A percentile compares a stretch with the other conserved stretches of the same genome.
Conservation (phyloP, 2,329 filamentous ascomycete species). For the Stemphylium vesicarium region DNA sequence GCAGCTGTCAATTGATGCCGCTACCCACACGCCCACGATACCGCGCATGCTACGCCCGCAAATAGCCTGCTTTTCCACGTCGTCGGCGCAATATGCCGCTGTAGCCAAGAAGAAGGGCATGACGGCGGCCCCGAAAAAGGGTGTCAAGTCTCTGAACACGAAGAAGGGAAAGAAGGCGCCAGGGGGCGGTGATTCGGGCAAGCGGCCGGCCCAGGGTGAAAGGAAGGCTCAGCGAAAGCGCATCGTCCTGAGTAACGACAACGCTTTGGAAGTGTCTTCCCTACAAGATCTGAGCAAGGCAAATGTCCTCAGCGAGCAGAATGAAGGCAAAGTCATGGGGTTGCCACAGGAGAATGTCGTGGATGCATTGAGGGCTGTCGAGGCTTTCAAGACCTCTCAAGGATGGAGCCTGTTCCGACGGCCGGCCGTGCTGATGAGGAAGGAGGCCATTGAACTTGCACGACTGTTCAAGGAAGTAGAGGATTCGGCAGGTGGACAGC, state of each 20-base stretch:
- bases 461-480: conserved; percentile 58
- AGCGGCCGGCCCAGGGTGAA: conserved; percentile 74
- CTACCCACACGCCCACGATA: conserved; percentile 27
- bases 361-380: conserved; percentile 80
- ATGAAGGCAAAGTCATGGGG: conserved; percentile 70
- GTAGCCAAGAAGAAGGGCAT: conserved; percentile 36
- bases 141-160: conserved; percentile 49
- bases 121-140: conserved; percentile 42
- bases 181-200: conserved; percentile 47
- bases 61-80: conserved; percentile 46
- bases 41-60: conserved; percentile 35
- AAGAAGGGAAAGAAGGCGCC: conserved; percentile 53
- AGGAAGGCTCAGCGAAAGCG: conserved; percentile 86
- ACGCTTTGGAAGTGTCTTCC: conserved; percentile 78
- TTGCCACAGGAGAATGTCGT: conserved; percentile 73
- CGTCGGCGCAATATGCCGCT: conserved; percentile 35
- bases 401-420: conserved; percentile 85
- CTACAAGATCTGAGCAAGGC: conserved; percentile 68
- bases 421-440: conserved; percentile 78
- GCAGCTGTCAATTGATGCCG: conserved; percentile 38
- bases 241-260: conserved; percentile 91
- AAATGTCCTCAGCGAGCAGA: conserved; percentile 49
- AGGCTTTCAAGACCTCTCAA: conserved; percentile 91
- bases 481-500: conserved; percentile 58
- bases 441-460: conserved; percentile 77